A percentile compares a stretch with the other conserved stretches of the same genome.
phyloP scores from a whole-genome alignment of 1,284 basidiomycete genomes.

The Rhodotorula sp. region DNA sequence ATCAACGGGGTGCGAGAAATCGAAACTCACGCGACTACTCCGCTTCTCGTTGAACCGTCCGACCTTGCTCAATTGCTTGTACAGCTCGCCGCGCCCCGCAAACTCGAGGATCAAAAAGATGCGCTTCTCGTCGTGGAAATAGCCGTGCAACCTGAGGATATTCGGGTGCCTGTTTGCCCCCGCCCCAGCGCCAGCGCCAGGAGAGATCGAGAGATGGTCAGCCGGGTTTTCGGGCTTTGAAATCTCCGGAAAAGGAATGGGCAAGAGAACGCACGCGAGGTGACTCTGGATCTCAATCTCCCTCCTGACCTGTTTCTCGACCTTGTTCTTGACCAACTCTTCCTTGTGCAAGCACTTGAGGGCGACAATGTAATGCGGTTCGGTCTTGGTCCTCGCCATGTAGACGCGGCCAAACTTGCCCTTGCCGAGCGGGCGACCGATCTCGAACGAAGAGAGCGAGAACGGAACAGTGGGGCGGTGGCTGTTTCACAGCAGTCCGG shows the following conservation, averaged over 20 bases:
- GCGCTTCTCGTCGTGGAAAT: conserved; percentile 97
- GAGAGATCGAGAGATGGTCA: background rate
- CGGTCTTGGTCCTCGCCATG: conserved; percentile 88
- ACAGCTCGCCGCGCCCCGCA: conserved; percentile 91
- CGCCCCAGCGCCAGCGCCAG: no score
- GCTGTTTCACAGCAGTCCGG: background rate
- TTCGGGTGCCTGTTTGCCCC: conserved; percentile 71
- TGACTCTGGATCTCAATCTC: conserved; percentile 99
- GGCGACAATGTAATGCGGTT: conserved; percentile 89
- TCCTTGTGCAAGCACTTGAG: conserved; percentile 97
- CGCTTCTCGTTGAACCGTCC: conserved; percentile 84
- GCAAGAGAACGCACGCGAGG: conserved; percentile 56
- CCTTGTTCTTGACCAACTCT: conserved; percentile 80
- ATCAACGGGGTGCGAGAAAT: background rate
- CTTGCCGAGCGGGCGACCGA: conserved; percentile 92
- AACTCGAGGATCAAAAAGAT: conserved; percentile 98
- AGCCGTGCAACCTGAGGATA: conserved; percentile 88
- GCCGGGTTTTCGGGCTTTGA: background rate
- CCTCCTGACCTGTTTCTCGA: conserved; percentile 89
- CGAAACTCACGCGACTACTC: conserved; percentile 58
- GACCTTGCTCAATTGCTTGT: conserved; percentile 85
- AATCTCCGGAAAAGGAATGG: background rate
- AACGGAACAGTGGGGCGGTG: conserved; percentile 55
- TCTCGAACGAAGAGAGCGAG: conserved; percentile 83
- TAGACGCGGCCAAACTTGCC: conserved; percentile 99